Base-by-base conservation (phyloP, 768 basidiomycete genomes). In the Tricholoma furcatifolium region DNA sequence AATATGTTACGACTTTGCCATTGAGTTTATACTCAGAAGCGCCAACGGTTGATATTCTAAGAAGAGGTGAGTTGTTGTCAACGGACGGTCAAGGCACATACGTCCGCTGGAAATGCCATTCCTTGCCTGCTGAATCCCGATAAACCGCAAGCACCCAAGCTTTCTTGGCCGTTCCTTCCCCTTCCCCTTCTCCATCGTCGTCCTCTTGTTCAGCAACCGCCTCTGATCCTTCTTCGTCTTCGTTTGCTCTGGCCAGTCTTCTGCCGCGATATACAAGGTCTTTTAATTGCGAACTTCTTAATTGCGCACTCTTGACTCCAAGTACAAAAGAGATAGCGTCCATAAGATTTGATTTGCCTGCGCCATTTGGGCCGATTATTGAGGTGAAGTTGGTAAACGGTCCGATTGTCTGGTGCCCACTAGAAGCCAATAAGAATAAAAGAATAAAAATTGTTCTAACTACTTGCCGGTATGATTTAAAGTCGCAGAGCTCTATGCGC, bases 301-400 rank as follows among this genome's bases (percentile, higher is more conserved):
- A 78, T 58, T 97, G 93, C 2, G 87, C 89, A 55, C 91, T 94
- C 75, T 95, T 93, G 24, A 98, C 89, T 27, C 97, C 97, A 6
- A 99, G 85, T 8, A 98, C 97, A 67, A 99, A 98, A 3, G 97
- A 98, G 59, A 99, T 98, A 47, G 97, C 97, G 67, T 99, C 97
- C 97, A 98, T 98, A 51, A 98, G 83, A 68, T 99, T 99, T 9
- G 93, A 96, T 67, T 99, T 98, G 54, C 97, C 97, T 1, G 96
- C 93, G 52, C 97, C 96, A 87, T 99, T 98, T 32, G 97, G 96
- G 18, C 97, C 97, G 61, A 99, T 98, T 50, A 98, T 80, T 10
- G 93, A 96, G 0, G 96, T 95, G 71, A 99, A 99, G 63, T 87
- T 85, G 73, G 82, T 84, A 74, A 95, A 94, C 1, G 93, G 93